These are phyloP conservation scores for Talaromyces marneffei DNA, from an alignment of 2,329 filamentous ascomycete species.

Conservation along the genomic window DNA sequence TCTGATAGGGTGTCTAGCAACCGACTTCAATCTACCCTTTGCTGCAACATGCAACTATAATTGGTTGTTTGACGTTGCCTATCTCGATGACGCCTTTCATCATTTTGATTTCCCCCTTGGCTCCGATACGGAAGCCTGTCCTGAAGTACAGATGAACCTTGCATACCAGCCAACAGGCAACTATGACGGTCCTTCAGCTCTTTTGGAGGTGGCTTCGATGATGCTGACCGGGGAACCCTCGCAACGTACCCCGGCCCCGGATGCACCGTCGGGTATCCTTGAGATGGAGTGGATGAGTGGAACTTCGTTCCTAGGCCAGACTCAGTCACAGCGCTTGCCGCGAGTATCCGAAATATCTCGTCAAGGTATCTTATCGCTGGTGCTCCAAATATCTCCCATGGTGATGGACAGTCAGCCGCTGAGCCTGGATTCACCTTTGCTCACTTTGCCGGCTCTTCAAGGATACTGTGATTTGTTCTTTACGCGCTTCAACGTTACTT, in stretches of 20 bases:
- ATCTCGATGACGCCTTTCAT: slow-evolving; percentile 33
- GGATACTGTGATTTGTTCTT: slow-evolving; percentile 57
- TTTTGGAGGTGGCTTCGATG: not conserved
- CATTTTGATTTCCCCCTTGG: slow-evolving; percentile 23
- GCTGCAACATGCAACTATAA: slow-evolving; percentile 59
- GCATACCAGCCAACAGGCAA: not conserved
- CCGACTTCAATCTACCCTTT: slow-evolving; percentile 61
- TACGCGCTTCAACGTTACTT: slow-evolving; percentile 54
- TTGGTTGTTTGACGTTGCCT: slow-evolving; percentile 52
- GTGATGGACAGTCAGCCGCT: slow-evolving; percentile 45
- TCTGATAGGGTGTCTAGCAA: slow-evolving; percentile 33
- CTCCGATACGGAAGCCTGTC: not conserved
- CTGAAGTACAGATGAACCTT: not conserved
- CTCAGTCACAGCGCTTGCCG: slow-evolving; percentile 16
- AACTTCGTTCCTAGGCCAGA: slow-evolving; percentile 6
- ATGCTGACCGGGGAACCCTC: not conserved
- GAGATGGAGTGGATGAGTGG: slow-evolving; percentile 28
- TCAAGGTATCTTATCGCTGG: slow-evolving; percentile 44
- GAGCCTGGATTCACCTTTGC: slow-evolving; percentile 46
- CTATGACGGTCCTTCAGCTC: slow-evolving; percentile 4
- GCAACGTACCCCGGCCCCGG: not conserved
- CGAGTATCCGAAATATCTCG: slow-evolving; percentile 28
- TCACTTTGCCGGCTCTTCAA: slow-evolving; percentile 49
- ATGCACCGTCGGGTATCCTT: slow-evolving; percentile 4
- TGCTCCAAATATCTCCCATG: slow-evolving; percentile 46